Evolutionary conservation across 495 filamentous ascomycete genomes (phyloP).

Genomic region (Jackrogersella multiformis): DNA sequence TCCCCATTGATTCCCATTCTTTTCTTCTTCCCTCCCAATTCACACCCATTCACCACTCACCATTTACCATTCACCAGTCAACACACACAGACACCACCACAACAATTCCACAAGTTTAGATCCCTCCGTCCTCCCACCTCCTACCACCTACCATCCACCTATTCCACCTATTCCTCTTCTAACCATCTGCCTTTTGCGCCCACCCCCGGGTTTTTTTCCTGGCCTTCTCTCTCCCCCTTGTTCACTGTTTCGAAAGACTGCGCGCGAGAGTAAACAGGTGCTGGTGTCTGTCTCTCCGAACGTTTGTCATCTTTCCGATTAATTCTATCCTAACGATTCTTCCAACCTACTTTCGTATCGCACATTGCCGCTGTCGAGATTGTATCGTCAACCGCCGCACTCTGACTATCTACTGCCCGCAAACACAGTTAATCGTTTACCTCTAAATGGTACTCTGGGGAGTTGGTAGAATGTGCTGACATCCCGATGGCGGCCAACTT

Average conservation of each 20-base stretch:
- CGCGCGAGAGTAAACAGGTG: conserved; percentile 35
- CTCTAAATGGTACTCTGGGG: conserved; percentile 6
- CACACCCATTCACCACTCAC: conserved; percentile 47
- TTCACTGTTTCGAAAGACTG: conserved; percentile 33
- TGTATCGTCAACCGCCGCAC: conserved; percentile 40
- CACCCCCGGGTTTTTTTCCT: conserved; percentile 24
- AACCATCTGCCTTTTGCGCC: conserved; percentile 25
- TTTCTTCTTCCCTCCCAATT: conserved; percentile 24
- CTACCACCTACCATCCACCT: conserved; percentile 7
- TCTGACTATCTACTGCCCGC: conserved; percentile 15
- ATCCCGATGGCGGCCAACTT: conserved; percentile 24
- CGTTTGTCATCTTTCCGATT: conserved; percentile 32
- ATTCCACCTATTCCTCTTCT: conserved; percentile 34
- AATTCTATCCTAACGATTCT: conserved; percentile 41
- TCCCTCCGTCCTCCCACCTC: conserved; percentile 33
- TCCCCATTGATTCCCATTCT: conserved; percentile 40
- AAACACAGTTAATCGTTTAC: conserved; percentile 24
- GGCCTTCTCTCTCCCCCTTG: conserved; percentile 25
- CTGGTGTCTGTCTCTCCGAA: conserved; percentile 42
- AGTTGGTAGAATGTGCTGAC: conserved; percentile 29
- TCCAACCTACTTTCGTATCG: conserved; percentile 34
- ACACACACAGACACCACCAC: conserved; percentile 35
- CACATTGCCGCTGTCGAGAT: conserved; percentile 27
- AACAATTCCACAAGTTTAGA: conserved; percentile 31
- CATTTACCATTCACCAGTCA: conserved; percentile 14